Conservation (phyloP, 2,329 filamentous ascomycete genomes). For the Intubia oerlemansii region DNA sequence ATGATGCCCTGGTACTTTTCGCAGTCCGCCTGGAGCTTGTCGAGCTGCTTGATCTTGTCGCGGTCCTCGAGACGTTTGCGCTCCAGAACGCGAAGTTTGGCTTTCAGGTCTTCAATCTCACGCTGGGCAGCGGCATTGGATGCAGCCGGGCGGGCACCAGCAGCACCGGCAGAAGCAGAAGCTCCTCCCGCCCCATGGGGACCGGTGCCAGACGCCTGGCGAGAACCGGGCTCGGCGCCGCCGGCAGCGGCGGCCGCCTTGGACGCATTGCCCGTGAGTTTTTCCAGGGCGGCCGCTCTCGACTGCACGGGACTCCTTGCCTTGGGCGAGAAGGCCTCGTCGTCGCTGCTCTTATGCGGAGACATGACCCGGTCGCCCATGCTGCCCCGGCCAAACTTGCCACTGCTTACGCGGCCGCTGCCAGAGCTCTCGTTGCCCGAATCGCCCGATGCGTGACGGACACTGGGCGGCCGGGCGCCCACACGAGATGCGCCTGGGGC, state of each 20-base stretch:
- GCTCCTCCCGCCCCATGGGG: too few relatives aligned
- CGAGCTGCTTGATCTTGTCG: constrained; percentile 61
- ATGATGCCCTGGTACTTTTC: constrained; percentile 71
- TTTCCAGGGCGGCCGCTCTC: constrained; percentile 30
- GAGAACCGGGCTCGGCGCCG: not conserved
- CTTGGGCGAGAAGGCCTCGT: constrained; percentile 26
- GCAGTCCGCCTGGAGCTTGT: constrained; percentile 53
- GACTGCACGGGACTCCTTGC: constrained; percentile 27
- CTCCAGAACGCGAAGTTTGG: constrained; percentile 71
- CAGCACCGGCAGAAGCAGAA: constrained; percentile 10
- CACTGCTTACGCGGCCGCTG: constrained; percentile 10
- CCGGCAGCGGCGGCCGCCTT: not conserved
- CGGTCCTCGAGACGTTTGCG: constrained; percentile 71
- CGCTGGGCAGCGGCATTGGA: constrained; percentile 25
- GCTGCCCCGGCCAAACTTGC: constrained; percentile 14
- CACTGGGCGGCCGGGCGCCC: constrained; percentile 16
- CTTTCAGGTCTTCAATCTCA: constrained; percentile 72
- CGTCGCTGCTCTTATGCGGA: constrained; percentile 24
- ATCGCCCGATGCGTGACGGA: constrained; percentile 24
- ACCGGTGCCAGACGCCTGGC: too few relatives aligned
- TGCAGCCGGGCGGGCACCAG: constrained; percentile 11
- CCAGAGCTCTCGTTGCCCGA: constrained; percentile 17
- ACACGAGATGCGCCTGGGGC: constrained; percentile 11
- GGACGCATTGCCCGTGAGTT: constrained; percentile 19
- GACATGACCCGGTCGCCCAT: constrained; percentile 15